Percentiles rank a stretch among this genome's conserved stretches.
Conservation (phyloP, 2,329 filamentous ascomycete species). For the Neopestalotiopsis rosae region DNA sequence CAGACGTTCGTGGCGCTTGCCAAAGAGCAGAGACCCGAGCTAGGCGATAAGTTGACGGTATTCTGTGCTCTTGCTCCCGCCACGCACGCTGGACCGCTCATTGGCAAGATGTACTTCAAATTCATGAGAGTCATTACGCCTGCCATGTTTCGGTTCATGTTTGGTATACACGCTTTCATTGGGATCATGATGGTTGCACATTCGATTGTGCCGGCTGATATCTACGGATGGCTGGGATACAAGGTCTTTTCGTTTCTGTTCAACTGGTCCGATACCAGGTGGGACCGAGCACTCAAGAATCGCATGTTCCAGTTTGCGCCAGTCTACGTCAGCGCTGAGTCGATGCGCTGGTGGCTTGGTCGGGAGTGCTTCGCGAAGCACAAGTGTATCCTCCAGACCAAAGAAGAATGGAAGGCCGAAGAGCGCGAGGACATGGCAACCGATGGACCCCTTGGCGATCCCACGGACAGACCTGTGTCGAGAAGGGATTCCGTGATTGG, state of each 20-base stretch:
- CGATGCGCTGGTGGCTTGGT: conserved; percentile 96
- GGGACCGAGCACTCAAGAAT: conserved; percentile 80
- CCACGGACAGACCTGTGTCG: background rate
- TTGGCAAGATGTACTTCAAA: conserved; percentile 88
- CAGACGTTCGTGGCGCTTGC: conserved; percentile 87
- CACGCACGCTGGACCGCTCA: conserved; percentile 85
- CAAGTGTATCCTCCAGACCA: conserved; percentile 84
- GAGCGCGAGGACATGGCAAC: conserved; percentile 62
- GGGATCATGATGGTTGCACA: conserved; percentile 93
- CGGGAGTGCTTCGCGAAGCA: conserved; percentile 80
- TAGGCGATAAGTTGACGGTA: conserved; percentile 82
- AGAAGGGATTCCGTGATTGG: conserved; percentile 7
- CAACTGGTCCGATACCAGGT: conserved; percentile 82
- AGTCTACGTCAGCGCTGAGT: conserved; percentile 87
- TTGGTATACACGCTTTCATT: conserved; percentile 93
- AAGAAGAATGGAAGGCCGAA: conserved; percentile 69
- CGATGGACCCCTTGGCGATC: conserved; percentile 38
- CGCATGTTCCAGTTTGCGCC: conserved; percentile 93
- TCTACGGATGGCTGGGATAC: conserved; percentile 87
- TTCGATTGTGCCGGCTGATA: conserved; percentile 60
- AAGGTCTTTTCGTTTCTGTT: conserved; percentile 90
- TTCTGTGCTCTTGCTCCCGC: conserved; percentile 93
- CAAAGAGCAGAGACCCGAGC: conserved; percentile 85
- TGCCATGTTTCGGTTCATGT: conserved; percentile 76
- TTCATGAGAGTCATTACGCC: conserved; percentile 86